Evolutionary conservation across 768 basidiomycete species (phyloP), one percentile per base, ranked within the genome.

Genomic region (Phylloporus arenicola): DNA sequence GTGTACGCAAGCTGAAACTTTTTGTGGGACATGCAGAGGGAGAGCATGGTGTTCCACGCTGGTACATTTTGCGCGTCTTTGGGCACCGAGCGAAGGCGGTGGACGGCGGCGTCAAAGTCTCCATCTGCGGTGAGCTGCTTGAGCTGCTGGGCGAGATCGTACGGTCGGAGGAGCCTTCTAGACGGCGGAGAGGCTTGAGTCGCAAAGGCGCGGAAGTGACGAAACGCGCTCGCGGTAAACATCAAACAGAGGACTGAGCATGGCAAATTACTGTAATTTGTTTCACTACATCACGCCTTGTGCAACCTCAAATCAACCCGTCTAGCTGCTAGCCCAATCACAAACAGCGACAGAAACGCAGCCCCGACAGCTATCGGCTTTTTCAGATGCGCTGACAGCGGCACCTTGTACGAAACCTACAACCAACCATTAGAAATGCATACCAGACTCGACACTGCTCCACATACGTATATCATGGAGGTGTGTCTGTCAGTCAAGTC

Each of bases 331-430:
- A 74, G 65, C 39, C 68, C 73, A 48, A 74, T 63, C 54, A 71
- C 63, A 68, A 94, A 94, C 41, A 92, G 52, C 39, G 75, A 72
- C 47, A 88, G 69, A 67, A 87, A 81, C 2, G 84, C 89, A 16
- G 75, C 72, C 9, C 84, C 80, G 24, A 94, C 90, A 11, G 85
- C 81, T 25, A 89, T 48, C 1, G 91, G 90, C 69, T 98, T 98
- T 68, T 84, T 86, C 52, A 96, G 68, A 65, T 92, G 87, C n/a
- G 91, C 85, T 37, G 77, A 73, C 48, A 83, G 59, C 11, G 91
- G 83, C 38, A 95, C 86, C 58, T 79, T 83, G 76, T 98, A 98
- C 33, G 86, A 83, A 52, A 96, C 85, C 94, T 96, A 56, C 44
- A 20, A n/a, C 47, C 14, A 34, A 42, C 33, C 40, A 38, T 61